A percentile compares a stretch with the other conserved stretches of the same genome.
Evolutionary conservation across 139 green algal species (phyloP).

Genomic region (Coccomyxa sp.): DNA sequence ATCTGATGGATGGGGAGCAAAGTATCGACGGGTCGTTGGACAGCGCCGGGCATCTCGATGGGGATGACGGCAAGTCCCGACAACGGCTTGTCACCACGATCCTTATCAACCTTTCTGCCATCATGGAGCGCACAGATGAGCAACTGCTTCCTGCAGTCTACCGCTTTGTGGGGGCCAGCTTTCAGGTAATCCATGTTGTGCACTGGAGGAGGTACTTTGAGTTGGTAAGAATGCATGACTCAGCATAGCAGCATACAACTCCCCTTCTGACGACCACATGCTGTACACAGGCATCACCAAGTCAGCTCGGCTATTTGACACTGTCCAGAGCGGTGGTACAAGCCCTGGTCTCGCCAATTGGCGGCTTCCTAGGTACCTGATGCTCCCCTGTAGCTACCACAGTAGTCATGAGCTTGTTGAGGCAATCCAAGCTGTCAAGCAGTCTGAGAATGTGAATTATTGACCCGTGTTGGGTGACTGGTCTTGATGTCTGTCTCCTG

Average conservation of each 20-base stretch:
- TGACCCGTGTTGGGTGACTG: too few species aligned
- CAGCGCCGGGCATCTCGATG: too few species aligned
- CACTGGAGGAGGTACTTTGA: too few species aligned
- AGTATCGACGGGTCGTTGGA: too few species aligned
- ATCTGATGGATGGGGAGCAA: too few species aligned
- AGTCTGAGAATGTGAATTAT: too few species aligned
- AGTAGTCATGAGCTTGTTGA: too few species aligned
- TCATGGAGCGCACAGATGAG: constrained; percentile 64
- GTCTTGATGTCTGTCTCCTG: too few species aligned
- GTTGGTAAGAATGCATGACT: too few species aligned
- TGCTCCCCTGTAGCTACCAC: too few species aligned
- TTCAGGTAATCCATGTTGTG: constrained; percentile 47
- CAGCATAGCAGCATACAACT: constrained; percentile 33
- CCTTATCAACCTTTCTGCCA: constrained; percentile 28
- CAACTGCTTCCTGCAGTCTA: constrained; percentile 77
- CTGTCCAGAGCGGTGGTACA: constrained; percentile 60
- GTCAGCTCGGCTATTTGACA: constrained; percentile 54
- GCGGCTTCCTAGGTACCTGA: constrained; percentile 23
- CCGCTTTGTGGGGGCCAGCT: constrained; percentile 50
- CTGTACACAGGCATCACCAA: constrained; percentile 34
- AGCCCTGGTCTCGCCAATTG: constrained; percentile 29
- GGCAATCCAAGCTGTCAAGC: too few species aligned
- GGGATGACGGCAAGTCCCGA: too few species aligned
- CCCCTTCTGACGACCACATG: constrained; percentile 3
- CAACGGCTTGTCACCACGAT: constrained; percentile 11